Base-by-base conservation (phyloP, 495 filamentous ascomycete species). In the Pyrenopolyporus hunteri region DNA sequence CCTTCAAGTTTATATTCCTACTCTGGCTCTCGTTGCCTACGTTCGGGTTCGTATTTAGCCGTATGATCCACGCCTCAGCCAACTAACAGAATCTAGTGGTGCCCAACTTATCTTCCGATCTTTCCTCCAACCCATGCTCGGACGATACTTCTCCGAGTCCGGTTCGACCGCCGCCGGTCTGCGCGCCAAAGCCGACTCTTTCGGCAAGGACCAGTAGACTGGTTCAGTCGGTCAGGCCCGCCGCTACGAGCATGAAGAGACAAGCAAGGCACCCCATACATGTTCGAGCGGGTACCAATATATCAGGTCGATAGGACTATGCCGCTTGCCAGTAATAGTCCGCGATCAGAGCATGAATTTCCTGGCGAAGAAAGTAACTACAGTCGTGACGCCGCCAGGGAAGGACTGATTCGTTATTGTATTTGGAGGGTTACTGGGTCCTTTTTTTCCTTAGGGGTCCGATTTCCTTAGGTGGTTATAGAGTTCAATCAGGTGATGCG, bases 11-110 rank as follows among this genome's bases (percentile, higher is more conserved):
- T 72, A 83, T 92, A 70, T 85, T 97, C 70, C 80, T 97, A 67
- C 85, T 99, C 71, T 99, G 95, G 95, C 90, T 98, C 78, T 87
- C 93, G 64, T 90, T 99, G 59, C 94, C 94, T 66, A 86, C 90
- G 76, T 95, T 92, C 80, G 80, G 80, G 94, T 98, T 87, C 73
- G 88, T 82, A 37, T 22, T 16, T 46, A 37, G 14, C 57, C 49
- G 28, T 46, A 31, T 19, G 32, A 19, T 6, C 17, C 7, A 31
- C 20, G 17, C 6, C 2, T 28, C 49, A 43, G 36, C 29, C 8
- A 16, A 79, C 63, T 57, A 56, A 62, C 32, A 29, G 11, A 19
- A n/a, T 65, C 39, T 66, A 97, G 94, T 72, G 95, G 94, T 73
- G 93, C 94, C 68, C 90, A 97, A 78, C 75, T 97, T 68, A 83